phyloP scores from a whole-genome alignment of 1,284 basidiomycete genomes.

The Sporisorium graminicola region DNA sequence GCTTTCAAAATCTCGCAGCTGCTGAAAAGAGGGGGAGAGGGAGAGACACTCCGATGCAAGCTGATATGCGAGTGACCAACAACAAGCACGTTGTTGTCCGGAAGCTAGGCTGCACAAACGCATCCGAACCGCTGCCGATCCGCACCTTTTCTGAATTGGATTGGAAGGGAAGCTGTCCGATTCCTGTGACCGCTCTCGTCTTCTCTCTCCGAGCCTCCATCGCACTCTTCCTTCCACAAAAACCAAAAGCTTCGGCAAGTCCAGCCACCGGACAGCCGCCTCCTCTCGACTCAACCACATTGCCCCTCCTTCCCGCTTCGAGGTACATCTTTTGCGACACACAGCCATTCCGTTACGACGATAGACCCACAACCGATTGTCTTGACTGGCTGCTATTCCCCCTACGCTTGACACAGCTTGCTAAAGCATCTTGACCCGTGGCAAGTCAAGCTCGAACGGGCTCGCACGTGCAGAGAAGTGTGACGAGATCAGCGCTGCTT shows the following conservation, averaged over 20 bases:
- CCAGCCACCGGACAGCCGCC: not conserved
- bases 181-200: not conserved
- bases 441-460: not conserved
- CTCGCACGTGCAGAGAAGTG: not conserved
- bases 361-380: not conserved
- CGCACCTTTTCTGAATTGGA: not conserved
- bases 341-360: not conserved
- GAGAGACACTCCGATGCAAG: too few species aligned
- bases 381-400: not conserved
- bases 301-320: not conserved
- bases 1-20: not conserved
- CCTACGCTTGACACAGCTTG: not conserved
- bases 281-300: not conserved
- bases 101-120: not conserved
- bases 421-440: not conserved
- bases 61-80: too few species aligned
- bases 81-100: not conserved
- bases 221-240: not conserved
- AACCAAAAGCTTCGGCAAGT: too few species aligned
- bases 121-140: constrained; percentile 8
- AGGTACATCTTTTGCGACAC: not conserved
- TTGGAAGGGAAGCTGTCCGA: not conserved
- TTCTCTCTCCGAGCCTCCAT: not conserved
- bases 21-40: not conserved
- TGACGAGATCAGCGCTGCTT: not conserved